phyloP scores from a whole-genome alignment of 352 stramenopile species.

The Lagenidium sp. region DNA sequence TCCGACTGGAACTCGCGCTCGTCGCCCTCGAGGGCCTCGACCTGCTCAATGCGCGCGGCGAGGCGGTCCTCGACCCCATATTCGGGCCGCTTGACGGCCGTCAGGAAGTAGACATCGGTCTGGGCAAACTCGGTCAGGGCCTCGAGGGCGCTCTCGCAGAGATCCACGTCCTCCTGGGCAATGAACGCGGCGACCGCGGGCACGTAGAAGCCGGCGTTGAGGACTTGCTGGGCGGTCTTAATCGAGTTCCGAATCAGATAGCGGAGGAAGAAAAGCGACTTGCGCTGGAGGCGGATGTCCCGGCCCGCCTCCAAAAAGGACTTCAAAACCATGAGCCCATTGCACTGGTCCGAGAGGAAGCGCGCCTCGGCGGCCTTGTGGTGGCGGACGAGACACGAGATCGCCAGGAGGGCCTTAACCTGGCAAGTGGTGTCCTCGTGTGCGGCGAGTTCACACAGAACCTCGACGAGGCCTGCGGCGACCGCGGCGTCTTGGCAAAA shows the following conservation, averaged over 20 bases:
- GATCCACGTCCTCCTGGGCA: constrained; percentile 60
- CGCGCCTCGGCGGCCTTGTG: constrained; percentile 46
- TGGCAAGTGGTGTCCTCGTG: constrained; percentile 53
- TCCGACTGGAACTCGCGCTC: constrained; percentile 65
- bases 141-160: constrained; percentile 69
- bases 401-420: constrained; percentile 71
- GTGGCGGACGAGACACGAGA: constrained; percentile 77
- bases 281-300: constrained; percentile 71
- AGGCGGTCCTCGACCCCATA: constrained; percentile 34
- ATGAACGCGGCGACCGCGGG: constrained; percentile 36
- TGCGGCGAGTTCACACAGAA: constrained; percentile 44
- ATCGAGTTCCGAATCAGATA: constrained; percentile 64
- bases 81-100: constrained; percentile 41
- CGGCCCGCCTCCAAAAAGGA: constrained; percentile 29
- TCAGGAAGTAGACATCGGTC: constrained; percentile 46
- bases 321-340: constrained; percentile 49
- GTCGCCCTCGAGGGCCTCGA: constrained; percentile 52
- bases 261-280: constrained; percentile 76
- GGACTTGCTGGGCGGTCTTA: constrained; percentile 36
- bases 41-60: constrained; percentile 40
- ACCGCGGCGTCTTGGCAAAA: constrained; percentile 72
- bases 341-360: constrained; percentile 46
- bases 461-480: constrained; percentile 47
- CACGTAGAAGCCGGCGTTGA: constrained; percentile 37
- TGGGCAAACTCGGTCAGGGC: constrained; percentile 61